Evolutionary conservation across 768 basidiomycete genomes (phyloP), one percentile per base, ranked within the genome.

Genomic region (Crassisporium funariophilum): DNA sequence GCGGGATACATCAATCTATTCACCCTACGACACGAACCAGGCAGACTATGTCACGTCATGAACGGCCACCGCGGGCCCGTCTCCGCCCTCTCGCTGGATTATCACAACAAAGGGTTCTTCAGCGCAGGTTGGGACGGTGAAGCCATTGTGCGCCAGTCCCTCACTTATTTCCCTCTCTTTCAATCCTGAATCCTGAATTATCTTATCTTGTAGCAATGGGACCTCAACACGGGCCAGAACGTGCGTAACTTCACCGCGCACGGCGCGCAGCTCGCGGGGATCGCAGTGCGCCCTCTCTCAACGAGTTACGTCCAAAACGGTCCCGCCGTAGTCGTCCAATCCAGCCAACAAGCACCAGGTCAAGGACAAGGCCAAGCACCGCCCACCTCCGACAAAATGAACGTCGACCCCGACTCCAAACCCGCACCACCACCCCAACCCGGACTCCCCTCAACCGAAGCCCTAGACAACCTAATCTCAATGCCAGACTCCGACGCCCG

Each of bases 101-200:
- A 88, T 52, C 84, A 89, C 48, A 91, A 98, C 65, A 88, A 87
- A 54, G 81, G 85, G 0, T 81, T 94, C 53, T 85, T 93, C 57
- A 95, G 91, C 61, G 94, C 91, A 4, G 86, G 92, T 15, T 98
- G 95, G 95, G 97, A 98, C 61, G 90, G 92, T 9, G 83, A 88
- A 55, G 86, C 91, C 11, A 75, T 83, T 35, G 94, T 93, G 64
- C 65, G 89, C 75, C 16, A 35, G 15, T 25, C 17, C 13, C 45
- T 35, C 29, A 24, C 11, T 36, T 36, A 39, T 19, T 23, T 4
- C 23, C 15, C 34, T 15, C 9, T 36, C n/a, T n/a, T n/a, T n/a
- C n/a, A n/a, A 31, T 31, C 29, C 29, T 31, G 10, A 36, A 47
- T 35, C 29, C 42, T 50, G 44, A 55, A 49, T 27, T 46, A n/a